Evolutionary conservation across 106 monocot species (phyloP), one percentile per base, ranked within the genome.

Genomic region (Phalaenopsis equestris): DNA sequence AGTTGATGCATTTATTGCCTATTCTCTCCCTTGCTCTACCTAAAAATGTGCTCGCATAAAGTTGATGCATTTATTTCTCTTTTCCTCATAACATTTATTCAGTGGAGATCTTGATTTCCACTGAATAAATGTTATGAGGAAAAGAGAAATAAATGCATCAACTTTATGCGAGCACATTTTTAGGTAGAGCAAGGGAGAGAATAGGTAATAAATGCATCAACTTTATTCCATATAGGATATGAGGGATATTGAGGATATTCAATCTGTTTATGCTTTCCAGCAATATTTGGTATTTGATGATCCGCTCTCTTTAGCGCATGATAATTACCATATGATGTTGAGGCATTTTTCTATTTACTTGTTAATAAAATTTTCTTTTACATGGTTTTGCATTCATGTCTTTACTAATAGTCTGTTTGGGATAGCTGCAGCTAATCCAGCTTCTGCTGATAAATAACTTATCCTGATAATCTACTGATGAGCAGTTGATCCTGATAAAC

Each of bases 291-390:
- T 90, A 55, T 77, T 87, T 73, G 90, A 90, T 72, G 90, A 87
- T 56, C 72, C 87, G 72, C 83, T 90, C 24, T 87, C 87, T 56
- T 55, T 79, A 48, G 80, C 46, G 76, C 90, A 90, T 79, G 90
- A 90, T 76, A 87, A 90, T 75, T 87, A 87, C 79, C 90, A 87
- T 80, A 89, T 80, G 86, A 57, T 89, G 80, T 75, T 89, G 77
- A 89, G 89, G 87, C 87, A 77, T 45, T 18, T 15, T 75, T 45
- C 21, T 75, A 2, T 46, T 47, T 75, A 45, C 42, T 16, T 75
- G 16, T 45, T 47, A n/a, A 18, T 42, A 9, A 11, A 45, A 18
- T 75, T 75, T 6, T 41, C 19, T 16, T 75, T 75, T 14, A 23
- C 14, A 73, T 73, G 7, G 2, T 73, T 73, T 4, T 47, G 18